Evolutionary conservation across 1,284 basidiomycete genomes (phyloP), one percentile per base, ranked within the genome.

Genomic region (Albatrellus sp.): DNA sequence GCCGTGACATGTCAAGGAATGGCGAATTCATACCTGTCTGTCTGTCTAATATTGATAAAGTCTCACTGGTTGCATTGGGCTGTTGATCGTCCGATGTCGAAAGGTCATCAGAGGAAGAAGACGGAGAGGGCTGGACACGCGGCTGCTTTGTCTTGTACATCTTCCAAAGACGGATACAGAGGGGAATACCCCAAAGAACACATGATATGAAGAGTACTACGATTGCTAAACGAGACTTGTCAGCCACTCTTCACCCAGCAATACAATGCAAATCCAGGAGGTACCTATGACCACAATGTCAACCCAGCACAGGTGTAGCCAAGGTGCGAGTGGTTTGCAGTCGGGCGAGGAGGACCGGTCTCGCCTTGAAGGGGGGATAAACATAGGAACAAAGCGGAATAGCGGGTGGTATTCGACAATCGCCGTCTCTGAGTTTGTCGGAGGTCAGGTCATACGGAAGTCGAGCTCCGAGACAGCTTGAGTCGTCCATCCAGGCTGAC

Each of bases 211-310:
- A 38, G 11, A 50, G 36, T 33, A 50, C 9, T 19, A 50, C 42
- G 12, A 50, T 10, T 19, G 17, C 38, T 40, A 30, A 37, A 31
- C 48, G 47, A 16, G 6, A 17, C 40, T 7, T 14, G 41, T 47
- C 9, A 40, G 30, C 20, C 37, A 37, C 12, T 17, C 6, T 32
- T 24, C 14, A 17, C 34, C 32, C 0, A 43, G 37, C 24, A 24
- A 24, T 29, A 40, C 40, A 34, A 42, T 33, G n/a, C n/a, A 44
- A 30, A 16, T 37, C 35, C 17, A 32, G 46, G 35, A 35, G 40
- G 29, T 36, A 50, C 49, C 37, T 31, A 50, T 42, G 31, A 50
- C 35, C 36, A 46, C 19, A 37, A 50, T 24, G 45, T 50, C 49
- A 12, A 32, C 30, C 48, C 44, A 46, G 36, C 49, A 50, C 34